Base-by-base conservation (phyloP, 345 rosid genomes). In the Eucalyptus caleyi region DNA sequence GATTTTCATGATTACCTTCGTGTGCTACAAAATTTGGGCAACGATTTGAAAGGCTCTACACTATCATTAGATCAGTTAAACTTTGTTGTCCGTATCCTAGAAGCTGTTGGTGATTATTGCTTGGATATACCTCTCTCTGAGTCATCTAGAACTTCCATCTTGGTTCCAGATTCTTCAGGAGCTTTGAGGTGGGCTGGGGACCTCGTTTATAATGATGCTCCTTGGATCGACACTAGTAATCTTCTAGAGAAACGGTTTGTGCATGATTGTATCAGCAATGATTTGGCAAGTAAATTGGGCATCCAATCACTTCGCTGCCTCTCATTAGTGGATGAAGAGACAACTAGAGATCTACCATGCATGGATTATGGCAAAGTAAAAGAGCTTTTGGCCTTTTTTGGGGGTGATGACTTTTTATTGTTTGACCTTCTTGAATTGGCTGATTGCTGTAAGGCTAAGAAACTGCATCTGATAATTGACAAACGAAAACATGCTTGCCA, bases 381-480 rank as follows among this genome's bases (percentile, higher is more conserved):
- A 44, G 99, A 96, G 91, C 99, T 96, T 93, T 92, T 97, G 90
- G 93, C 95, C 89, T 62, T 91, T 86, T 95, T 95, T 92, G 99
- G 97, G 88, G 93, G 94, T 95, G 94, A 91, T 91, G 97, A 96
- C 65, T 95, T 96, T 91, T 90, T 97, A 95, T 91, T 96, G 93
- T 97, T 96, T 87, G 99, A 97, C 93, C 95, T 97, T 90, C 97
- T 97, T 91, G 99, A 97, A 95, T 92, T 97, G 94, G 99, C 99
- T 89, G 99, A 97, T 93, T 95, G 99, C 92, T 96, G 98, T 93
- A 94, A 93, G 92, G 97, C 97, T 88, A 96, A 92, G 91, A 96
- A 91, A 91, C 90, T 97, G 86, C 98, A 96, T 93, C 87, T 97
- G 87, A 91, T 96, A 67, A 92, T 96, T 94, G 99, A 97, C 97